Base-by-base conservation (phyloP, 2,329 filamentous ascomycete genomes). In the Colletotrichum filicis region DNA sequence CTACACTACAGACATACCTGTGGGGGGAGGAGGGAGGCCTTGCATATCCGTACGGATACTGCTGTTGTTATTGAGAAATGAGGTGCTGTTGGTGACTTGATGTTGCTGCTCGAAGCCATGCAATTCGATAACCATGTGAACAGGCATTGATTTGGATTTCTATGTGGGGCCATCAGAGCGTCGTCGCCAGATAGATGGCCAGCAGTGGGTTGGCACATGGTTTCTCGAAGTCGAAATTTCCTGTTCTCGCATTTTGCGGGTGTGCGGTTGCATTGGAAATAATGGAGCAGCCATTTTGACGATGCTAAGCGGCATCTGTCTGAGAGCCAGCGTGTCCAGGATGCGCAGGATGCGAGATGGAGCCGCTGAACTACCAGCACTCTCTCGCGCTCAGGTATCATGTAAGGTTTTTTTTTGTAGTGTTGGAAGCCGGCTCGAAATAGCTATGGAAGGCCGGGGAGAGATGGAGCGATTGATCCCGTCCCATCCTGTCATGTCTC, bases 91-190 rank as follows among this genome's bases (percentile, higher is more conserved):
- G 49, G n/a, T 32, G 62, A 32, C 32, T 58, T 35, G 12, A 56
- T 68, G 53, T 63, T 58, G 60, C 64, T 28, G 26, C 66, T 63
- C 66, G 60, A 65, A 35, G 26, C 66, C 66, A 71, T 73, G 60
- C 67, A 56, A 61, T 58, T 19, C 58, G 42, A 28, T 32, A 46
- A 73, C 67, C 67, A 56, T 73, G 66, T 53, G 66, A 57, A 60
- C 71, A 70, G 66, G 71, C 66, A 73, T 73, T 73, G 67, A 73
- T 70, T 73, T 73, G 70, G 69, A 69, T 73, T 73, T 69, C 14
- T 12, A 19, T 61, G 71, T 71, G 66, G 71, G 70, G 46, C 49
- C 24, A 70, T 61, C 60, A 61, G 42, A 64, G 66, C 66, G 42
- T 37, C 26, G 68, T 69, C 30, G 59, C 66, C 52, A 69, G 69